Conservation (phyloP, 2,329 filamentous ascomycete genomes). For the Diaporthe amygdali region DNA sequence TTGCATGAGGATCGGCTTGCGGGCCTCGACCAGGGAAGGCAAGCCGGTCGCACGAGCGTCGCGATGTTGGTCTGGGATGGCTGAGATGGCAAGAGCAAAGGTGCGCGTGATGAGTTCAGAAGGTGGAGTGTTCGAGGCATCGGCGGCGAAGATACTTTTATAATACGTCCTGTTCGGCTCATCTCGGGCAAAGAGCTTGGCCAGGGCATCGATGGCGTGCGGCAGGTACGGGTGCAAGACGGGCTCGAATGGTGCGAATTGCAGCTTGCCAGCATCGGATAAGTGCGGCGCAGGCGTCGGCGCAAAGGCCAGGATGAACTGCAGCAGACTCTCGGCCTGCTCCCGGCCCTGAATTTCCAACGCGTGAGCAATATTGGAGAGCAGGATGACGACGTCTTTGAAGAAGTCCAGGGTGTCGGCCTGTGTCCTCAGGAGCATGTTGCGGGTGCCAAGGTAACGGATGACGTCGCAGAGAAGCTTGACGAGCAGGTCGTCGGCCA, state of each 20-base stretch:
- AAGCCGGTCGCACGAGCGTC: conserved; percentile 64
- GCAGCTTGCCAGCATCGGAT: conserved; percentile 55
- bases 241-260: conserved; percentile 83
- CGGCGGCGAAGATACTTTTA: conserved; percentile 78
- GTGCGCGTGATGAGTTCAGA: conserved; percentile 85
- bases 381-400: conserved; percentile 89
- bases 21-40: conserved; percentile 74
- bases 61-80: conserved; percentile 72
- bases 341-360: conserved; percentile 85
- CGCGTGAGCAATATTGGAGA: conserved; percentile 85
- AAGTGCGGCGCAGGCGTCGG: conserved; percentile 74
- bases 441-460: conserved; percentile 85
- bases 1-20: conserved; percentile 91
- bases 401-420: conserved; percentile 93
- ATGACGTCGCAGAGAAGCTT: conserved; percentile 86
- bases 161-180: conserved; percentile 91
- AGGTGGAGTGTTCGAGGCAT: conserved; percentile 66
- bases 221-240: conserved; percentile 85
- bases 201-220: conserved; percentile 85
- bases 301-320: conserved; percentile 90
- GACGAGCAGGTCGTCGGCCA: conserved; percentile 79
- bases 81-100: conserved; percentile 85
- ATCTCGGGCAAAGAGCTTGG: conserved; percentile 89
- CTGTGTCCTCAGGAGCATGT: conserved; percentile 82
- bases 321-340: conserved; percentile 83